phyloP scores from a whole-genome alignment of 2,329 filamentous ascomycete genomes.

The Aspergillus udagawae region DNA sequence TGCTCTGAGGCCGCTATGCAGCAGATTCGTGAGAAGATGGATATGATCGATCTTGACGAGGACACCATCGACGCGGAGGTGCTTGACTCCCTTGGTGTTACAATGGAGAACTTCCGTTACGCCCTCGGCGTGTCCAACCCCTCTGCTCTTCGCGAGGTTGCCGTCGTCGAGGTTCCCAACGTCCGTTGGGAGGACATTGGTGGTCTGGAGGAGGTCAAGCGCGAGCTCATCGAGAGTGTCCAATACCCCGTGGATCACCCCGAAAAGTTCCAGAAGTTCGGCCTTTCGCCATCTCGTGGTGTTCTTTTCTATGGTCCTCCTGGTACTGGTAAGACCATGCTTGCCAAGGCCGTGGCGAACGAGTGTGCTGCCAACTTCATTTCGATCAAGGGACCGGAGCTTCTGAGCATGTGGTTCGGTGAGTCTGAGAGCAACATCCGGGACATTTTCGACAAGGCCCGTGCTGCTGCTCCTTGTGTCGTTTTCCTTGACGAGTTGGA shows the following conservation, averaged over 20 bases:
- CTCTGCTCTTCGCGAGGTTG: slow-evolving; percentile 95
- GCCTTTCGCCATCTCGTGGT: slow-evolving; percentile 94
- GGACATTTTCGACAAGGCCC: slow-evolving; percentile 99
- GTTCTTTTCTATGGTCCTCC: slow-evolving; percentile 98
- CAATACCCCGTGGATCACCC: slow-evolving; percentile 99
- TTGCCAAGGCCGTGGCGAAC: slow-evolving; percentile 98
- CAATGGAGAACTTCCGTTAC: slow-evolving; percentile 99
- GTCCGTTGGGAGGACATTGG: slow-evolving; percentile 99
- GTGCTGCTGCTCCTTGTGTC: slow-evolving; percentile 93
- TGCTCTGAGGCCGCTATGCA: slow-evolving; percentile 99
- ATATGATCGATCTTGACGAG: slow-evolving; percentile 96
- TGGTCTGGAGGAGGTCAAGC: slow-evolving; percentile 97
- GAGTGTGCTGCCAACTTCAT: slow-evolving; percentile 99
- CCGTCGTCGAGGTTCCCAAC: slow-evolving; percentile 98
- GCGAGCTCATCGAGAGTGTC: slow-evolving; percentile 97
- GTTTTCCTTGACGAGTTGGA: slow-evolving; percentile 99
- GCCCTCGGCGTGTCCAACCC: slow-evolving; percentile 97
- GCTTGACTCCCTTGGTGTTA: slow-evolving; percentile 94
- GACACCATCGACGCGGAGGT: slow-evolving; percentile 99
- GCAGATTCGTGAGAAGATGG: slow-evolving; percentile 99
- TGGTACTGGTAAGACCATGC: slow-evolving; percentile 99
- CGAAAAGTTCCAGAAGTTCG: slow-evolving; percentile 99
- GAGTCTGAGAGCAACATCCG: slow-evolving; percentile 99
- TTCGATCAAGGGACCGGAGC: slow-evolving; percentile 95
- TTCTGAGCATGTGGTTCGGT: slow-evolving; percentile 99